Evolutionary conservation across 805 yeast species (phyloP).

Genomic region (Myxozyma mucilagina): DNA sequence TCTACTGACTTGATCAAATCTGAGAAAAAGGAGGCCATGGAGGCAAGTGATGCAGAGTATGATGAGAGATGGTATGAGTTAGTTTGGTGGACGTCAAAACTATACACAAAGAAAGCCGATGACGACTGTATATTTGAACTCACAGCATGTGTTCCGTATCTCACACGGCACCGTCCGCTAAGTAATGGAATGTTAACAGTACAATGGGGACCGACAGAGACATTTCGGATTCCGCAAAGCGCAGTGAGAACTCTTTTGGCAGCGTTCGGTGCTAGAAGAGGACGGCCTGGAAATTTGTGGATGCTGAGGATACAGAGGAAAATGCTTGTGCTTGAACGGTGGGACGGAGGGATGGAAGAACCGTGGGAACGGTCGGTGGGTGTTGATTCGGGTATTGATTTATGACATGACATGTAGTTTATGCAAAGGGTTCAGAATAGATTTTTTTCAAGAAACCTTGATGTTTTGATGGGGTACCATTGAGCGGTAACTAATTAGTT

Average conservation of each 20-base stretch:
- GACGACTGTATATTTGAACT: slow-evolving; percentile 11
- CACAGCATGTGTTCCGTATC: slow-evolving; percentile 14
- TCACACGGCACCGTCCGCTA: slow-evolving; percentile 9
- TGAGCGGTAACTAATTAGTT: too few species aligned
- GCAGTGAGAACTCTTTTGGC: slow-evolving; percentile 4
- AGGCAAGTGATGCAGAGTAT: neutral
- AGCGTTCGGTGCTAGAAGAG: neutral
- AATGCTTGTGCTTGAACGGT: slow-evolving; percentile 10
- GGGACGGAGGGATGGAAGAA: slow-evolving; percentile 18
- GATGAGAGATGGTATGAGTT: slow-evolving; percentile 21
- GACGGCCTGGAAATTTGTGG: slow-evolving; percentile 8
- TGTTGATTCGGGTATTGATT: neutral
- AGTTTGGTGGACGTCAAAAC: slow-evolving; percentile 10
- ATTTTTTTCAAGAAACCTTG: too few species aligned
- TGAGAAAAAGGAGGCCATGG: neutral
- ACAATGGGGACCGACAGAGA: slow-evolving; percentile 22
- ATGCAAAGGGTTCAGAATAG: neutral
- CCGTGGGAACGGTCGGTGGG: slow-evolving; percentile 13
- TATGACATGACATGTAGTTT: neutral
- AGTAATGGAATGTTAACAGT: slow-evolving; percentile 9
- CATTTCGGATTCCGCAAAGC: slow-evolving; percentile 6
- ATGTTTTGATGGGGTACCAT: too few species aligned
- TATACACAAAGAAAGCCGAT: neutral
- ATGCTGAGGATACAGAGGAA: slow-evolving; percentile 4
- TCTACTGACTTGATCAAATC: neutral